Percentiles rank a stretch among this genome's conserved stretches.
Conservation (phyloP, 805 yeast genomes). For the Teunomyces lycoperdinae region DNA sequence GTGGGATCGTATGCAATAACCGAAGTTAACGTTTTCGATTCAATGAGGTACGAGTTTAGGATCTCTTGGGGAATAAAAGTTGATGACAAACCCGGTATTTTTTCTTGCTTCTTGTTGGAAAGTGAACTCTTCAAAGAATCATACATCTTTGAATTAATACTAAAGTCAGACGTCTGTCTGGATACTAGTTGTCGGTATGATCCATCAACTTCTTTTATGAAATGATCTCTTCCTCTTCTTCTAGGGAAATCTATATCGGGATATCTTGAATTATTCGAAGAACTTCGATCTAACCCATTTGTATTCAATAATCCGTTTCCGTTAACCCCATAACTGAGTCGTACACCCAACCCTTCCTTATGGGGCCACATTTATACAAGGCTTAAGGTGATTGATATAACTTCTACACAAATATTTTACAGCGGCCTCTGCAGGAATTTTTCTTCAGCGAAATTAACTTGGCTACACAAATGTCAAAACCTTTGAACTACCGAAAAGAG, state of each 20-base stretch:
- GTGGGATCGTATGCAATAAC: slow-evolving; percentile 35
- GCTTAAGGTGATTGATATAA: background rate
- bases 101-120: background rate
- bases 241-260: slow-evolving; percentile 3
- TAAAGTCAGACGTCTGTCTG: background rate
- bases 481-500: background rate
- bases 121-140: slow-evolving; percentile 8
- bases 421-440: background rate
- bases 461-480: too few species aligned
- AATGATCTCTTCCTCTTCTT: background rate
- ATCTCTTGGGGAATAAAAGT: slow-evolving; percentile 24
- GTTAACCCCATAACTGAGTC: slow-evolving; percentile 15
- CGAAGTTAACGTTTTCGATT: slow-evolving; percentile 24
- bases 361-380: slow-evolving; percentile 15
- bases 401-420: background rate
- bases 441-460: background rate
- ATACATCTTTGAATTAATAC: slow-evolving; percentile 11
- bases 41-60: slow-evolving; percentile 18
- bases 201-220: slow-evolving; percentile 5
- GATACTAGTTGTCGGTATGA: background rate
- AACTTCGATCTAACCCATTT: background rate
- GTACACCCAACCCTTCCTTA: slow-evolving; percentile 13
- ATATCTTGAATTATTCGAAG: background rate
- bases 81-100: background rate
- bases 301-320: slow-evolving; percentile 9